Conservation (phyloP, 2,329 filamentous ascomycete species). For the Emmonsia crescens region DNA sequence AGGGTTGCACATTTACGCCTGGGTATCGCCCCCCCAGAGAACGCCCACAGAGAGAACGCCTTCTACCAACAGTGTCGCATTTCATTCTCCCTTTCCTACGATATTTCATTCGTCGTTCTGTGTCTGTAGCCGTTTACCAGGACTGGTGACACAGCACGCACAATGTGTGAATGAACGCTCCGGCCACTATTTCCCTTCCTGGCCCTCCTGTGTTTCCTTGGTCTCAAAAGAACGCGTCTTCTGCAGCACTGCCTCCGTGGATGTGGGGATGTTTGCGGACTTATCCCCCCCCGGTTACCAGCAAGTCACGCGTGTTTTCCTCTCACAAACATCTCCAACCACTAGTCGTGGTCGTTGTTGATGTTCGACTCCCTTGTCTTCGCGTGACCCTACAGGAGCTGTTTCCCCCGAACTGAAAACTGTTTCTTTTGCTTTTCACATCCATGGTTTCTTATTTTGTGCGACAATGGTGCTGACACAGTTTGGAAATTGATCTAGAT, state of each 20-base stretch:
- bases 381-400: not conserved
- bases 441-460: not conserved
- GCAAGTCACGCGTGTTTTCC: not conserved
- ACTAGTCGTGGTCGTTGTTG: not conserved
- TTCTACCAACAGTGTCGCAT: not conserved
- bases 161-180: not conserved
- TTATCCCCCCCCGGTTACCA: not conserved
- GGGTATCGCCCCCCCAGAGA: not conserved
- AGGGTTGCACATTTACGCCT: not conserved
- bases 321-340: not conserved
- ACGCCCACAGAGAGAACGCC: not conserved
- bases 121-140: not conserved
- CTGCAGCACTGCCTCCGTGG: not conserved
- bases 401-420: not conserved
- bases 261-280: not conserved
- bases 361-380: not conserved
- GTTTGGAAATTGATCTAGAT: not conserved
- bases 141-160: not conserved
- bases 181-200: not conserved
- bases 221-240: not conserved
- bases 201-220: not conserved
- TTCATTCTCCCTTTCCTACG: not conserved
- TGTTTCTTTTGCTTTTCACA: not conserved
- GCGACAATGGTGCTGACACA: not conserved
- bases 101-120: not conserved